These are phyloP conservation scores for Boletus reticulatus DNA, from an alignment of 768 basidiomycete species.

Conservation along the genomic window DNA sequence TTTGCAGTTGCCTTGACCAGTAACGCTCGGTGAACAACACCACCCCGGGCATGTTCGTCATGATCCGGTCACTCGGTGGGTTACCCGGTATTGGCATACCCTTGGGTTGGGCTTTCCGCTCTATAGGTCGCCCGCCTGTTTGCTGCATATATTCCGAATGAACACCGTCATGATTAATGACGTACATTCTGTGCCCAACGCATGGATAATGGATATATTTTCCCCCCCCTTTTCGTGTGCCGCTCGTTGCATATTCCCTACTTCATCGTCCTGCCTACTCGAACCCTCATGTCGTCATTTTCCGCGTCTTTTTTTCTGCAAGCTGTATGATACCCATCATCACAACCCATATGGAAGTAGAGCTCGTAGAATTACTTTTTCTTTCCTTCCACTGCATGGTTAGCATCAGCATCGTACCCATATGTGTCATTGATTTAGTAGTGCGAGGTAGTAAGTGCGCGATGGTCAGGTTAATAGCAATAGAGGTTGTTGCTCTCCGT, in stretches of 20 bases:
- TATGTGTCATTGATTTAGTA: not conserved
- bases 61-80: not conserved
- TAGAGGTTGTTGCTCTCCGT: not conserved
- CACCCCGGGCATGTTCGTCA: not conserved
- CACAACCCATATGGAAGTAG: slow-evolving; percentile 2
- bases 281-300: not conserved
- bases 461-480: not conserved
- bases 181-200: slow-evolving; percentile 3
- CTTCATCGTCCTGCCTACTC: not conserved
- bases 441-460: too few species aligned
- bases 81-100: not conserved
- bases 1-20: slow-evolving; percentile 57
- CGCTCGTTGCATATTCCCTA: not conserved
- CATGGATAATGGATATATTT: not conserved
- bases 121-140: not conserved
- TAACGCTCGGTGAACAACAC: slow-evolving; percentile 18
- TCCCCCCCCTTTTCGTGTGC: not conserved
- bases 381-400: not conserved
- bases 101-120: not conserved
- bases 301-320: not conserved
- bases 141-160: slow-evolving; percentile 1
- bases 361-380: not conserved
- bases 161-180: slow-evolving; percentile 3
- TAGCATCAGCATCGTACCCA: not conserved
- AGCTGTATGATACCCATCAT: not conserved